phyloP scores from a whole-genome alignment of 192 early-diverging fungal genomes.

The Umbelopsis ramanniana region DNA sequence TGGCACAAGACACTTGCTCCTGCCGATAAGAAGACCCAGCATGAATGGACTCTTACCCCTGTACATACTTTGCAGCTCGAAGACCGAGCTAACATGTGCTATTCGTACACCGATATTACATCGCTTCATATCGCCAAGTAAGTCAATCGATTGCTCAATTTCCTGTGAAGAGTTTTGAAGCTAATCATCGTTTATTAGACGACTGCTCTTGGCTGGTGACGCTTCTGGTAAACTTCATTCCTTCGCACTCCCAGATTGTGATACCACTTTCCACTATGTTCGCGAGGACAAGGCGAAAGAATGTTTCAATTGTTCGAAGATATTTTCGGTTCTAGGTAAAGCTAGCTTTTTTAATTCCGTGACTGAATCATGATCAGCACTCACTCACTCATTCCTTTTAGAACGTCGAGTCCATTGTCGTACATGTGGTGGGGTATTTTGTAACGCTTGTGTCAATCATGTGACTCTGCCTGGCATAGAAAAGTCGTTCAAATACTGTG shows the following conservation, averaged over 20 bases:
- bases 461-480: background rate
- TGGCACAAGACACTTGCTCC: conserved; percentile 31
- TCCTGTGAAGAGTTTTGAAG: too few relatives aligned
- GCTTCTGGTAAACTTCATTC: conserved; percentile 49
- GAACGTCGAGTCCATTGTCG: conserved; percentile 58
- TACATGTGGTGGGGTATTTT: conserved; percentile 58
- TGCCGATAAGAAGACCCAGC: conserved; percentile 29
- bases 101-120: conserved; percentile 44
- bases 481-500: conserved; percentile 7
- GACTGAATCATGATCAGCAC: background rate
- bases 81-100: conserved; percentile 37
- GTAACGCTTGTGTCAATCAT: conserved; percentile 42
- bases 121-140: conserved; percentile 48
- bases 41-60: conserved; percentile 41
- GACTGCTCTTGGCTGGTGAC: conserved; percentile 56
- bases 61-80: conserved; percentile 45
- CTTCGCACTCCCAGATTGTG: conserved; percentile 58
- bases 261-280: conserved; percentile 52
- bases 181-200: conserved; percentile 6
- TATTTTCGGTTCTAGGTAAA: conserved; percentile 56
- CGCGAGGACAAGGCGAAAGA: conserved; percentile 50
- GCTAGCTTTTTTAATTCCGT: background rate
- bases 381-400: conserved; percentile 12
- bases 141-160: background rate
- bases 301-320: conserved; percentile 54